Evolutionary conservation across 2,329 filamentous ascomycete species (phyloP).

Genomic region (Davidsoniella eucalypti): DNA sequence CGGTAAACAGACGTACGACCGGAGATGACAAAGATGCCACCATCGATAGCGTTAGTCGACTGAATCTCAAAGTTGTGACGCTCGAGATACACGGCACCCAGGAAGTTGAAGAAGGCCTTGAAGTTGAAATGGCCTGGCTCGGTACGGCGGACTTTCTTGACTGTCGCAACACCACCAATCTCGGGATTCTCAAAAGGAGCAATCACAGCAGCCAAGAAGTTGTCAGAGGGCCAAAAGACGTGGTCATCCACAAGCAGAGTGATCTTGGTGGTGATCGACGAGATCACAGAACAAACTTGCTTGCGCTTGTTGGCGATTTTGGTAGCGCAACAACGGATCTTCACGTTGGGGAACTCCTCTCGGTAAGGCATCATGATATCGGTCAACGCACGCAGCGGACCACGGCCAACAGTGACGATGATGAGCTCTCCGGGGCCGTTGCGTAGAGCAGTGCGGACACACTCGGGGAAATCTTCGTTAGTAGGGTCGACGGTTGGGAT

Average conservation of each 20-base stretch:
- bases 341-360: constrained; percentile 8
- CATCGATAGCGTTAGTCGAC: constrained; percentile 38
- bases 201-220: constrained; percentile 26
- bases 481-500: constrained; percentile 33
- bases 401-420: constrained; percentile 28
- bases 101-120: constrained; percentile 31
- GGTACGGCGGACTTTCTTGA: constrained; percentile 33
- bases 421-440: constrained; percentile 25
- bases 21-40: constrained; percentile 41
- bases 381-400: constrained; percentile 15
- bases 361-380: constrained; percentile 10
- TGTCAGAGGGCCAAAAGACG: constrained; percentile 29
- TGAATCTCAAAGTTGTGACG: constrained; percentile 47
- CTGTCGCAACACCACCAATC: constrained; percentile 39
- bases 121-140: constrained; percentile 17
- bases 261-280: constrained; percentile 23
- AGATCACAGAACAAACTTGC: constrained; percentile 28
- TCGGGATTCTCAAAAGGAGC: constrained; percentile 26
- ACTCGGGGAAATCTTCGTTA: constrained; percentile 25
- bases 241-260: constrained; percentile 35
- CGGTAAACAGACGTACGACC: constrained; percentile 37
- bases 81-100: constrained; percentile 42
- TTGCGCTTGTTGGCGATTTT: constrained; percentile 29
- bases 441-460: constrained; percentile 23
- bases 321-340: constrained; percentile 20